Evolutionary conservation across 129 eudicot genomes (phyloP).

Genomic region (Saposhnikovia divaricata): DNA sequence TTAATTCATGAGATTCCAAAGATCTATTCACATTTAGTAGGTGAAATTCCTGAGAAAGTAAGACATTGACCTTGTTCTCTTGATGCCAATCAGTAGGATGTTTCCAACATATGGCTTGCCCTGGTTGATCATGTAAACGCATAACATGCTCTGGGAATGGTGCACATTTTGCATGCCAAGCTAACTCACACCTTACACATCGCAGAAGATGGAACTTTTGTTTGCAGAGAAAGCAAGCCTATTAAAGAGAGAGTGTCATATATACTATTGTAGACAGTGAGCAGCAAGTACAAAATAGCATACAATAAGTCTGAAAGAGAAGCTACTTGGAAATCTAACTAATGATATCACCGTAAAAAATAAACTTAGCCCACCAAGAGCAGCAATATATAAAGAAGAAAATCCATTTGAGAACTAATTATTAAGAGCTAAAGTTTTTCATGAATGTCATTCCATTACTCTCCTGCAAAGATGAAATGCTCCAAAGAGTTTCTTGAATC

Average conservation of each 20-base stretch:
- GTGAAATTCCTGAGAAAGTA: not conserved
- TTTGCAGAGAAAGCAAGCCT: slow-evolving; percentile 82
- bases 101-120: slow-evolving; percentile 82
- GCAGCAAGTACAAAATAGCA: not conserved
- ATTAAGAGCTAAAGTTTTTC: not conserved
- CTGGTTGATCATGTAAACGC: slow-evolving; percentile 34
- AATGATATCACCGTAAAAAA: not conserved
- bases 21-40: not conserved
- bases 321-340: not conserved
- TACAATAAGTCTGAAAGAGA: not conserved
- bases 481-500: not conserved
- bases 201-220: slow-evolving; percentile 55
- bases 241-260: slow-evolving; percentile 11
- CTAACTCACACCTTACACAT: slow-evolving; percentile 69
- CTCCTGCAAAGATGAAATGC: not conserved
- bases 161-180: slow-evolving; percentile 83
- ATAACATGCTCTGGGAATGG: slow-evolving; percentile 67
- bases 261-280: not conserved
- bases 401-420: not conserved
- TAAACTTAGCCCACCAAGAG: not conserved
- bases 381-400: not conserved
- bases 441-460: not conserved
- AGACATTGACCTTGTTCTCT: slow-evolving; percentile 54
- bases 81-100: slow-evolving; percentile 59
- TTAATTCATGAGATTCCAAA: not conserved